Evolutionary conservation across 345 rosid species (phyloP).

Genomic region (Eucalyptus sp.): DNA sequence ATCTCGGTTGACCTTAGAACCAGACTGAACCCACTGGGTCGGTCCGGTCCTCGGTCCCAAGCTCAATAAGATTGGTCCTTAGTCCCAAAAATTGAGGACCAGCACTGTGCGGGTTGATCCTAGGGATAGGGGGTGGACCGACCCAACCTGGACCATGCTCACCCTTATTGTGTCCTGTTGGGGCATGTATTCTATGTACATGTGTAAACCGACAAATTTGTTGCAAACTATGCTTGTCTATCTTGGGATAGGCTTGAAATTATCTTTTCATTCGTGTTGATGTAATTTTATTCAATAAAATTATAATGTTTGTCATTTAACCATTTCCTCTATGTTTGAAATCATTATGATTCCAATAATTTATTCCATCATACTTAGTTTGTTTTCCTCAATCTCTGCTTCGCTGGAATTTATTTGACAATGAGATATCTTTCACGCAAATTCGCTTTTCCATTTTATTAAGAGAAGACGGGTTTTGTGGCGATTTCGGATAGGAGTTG

Average conservation of each 20-base stretch:
- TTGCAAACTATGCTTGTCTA: not conserved
- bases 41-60: too few relatives aligned
- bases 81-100: too few relatives aligned
- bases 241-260: not conserved
- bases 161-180: not conserved
- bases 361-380: not conserved
- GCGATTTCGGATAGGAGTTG: accelerated
- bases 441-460: too few relatives aligned
- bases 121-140: too few relatives aligned
- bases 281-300: too few relatives aligned
- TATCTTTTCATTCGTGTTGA: not conserved
- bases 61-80: too few relatives aligned
- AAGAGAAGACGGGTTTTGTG: accelerated
- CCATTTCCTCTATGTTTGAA: not conserved
- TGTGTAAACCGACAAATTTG: not conserved
- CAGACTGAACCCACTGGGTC: too few relatives aligned
- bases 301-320: not conserved
- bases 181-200: not conserved
- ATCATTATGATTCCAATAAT: not conserved
- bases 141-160: too few relatives aligned
- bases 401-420: too few relatives aligned
- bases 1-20: too few relatives aligned
- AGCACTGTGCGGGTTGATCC: too few relatives aligned
- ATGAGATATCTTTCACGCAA: too few relatives aligned
- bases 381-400: not conserved